Evolutionary conservation across 495 filamentous ascomycete species (phyloP).

Genomic region (Podospora conica): DNA sequence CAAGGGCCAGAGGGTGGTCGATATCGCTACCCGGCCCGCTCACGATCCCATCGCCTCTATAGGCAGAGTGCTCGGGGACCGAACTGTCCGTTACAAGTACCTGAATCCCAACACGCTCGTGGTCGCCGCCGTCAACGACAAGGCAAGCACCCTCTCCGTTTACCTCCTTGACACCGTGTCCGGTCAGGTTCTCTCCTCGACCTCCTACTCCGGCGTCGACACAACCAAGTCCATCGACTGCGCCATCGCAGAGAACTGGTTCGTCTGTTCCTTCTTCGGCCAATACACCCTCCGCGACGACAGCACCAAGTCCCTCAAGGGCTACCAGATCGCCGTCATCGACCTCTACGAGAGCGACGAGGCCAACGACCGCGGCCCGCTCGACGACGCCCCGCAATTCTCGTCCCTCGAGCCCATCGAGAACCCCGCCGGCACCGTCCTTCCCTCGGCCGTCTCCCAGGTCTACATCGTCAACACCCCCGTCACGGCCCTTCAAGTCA

Average conservation of each 20-base stretch:
- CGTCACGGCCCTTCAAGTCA: constrained; percentile 73
- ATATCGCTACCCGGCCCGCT: constrained; percentile 57
- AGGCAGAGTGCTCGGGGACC: constrained; percentile 83
- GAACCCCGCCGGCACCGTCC: constrained; percentile 31
- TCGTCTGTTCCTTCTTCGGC: constrained; percentile 79
- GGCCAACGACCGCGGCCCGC: constrained; percentile 77
- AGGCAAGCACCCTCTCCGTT: constrained; percentile 53
- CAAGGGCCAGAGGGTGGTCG: constrained; percentile 57
- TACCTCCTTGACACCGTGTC: constrained; percentile 85
- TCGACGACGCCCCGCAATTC: constrained; percentile 61
- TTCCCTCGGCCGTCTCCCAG: constrained; percentile 71
- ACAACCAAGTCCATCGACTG: constrained; percentile 66
- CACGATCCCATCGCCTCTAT: constrained; percentile 93
- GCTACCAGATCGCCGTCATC: constrained; percentile 79
- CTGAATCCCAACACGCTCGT: constrained; percentile 82
- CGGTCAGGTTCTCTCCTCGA: constrained; percentile 67
- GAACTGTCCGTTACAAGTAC: constrained; percentile 95
- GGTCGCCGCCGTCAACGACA: constrained; percentile 60
- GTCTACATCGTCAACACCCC: constrained; percentile 70
- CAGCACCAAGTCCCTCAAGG: constrained; percentile 55
- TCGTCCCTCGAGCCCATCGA: constrained; percentile 60
- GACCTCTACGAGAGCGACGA: constrained; percentile 84
- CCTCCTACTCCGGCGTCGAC: constrained; percentile 68
- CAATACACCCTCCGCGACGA: constrained; percentile 47
- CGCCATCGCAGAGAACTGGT: constrained; percentile 89